Evolutionary conservation across 78 protist species (phyloP).

Genomic region (Dictyostelium firmibasis): DNA sequence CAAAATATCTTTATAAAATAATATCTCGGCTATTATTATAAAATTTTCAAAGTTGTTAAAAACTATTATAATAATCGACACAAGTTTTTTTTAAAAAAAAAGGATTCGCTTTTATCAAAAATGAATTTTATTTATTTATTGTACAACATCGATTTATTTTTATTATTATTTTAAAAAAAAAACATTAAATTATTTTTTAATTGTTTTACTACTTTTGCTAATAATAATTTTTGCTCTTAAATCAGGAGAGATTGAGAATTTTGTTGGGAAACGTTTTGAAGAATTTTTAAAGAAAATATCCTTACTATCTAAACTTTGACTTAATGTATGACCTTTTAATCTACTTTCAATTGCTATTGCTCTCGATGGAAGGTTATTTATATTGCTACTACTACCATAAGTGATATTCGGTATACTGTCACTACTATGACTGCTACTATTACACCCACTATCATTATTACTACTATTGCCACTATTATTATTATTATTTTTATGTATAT

Average conservation of each 20-base stretch:
- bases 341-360: not conserved
- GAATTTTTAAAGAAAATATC: not conserved
- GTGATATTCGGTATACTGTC: not conserved
- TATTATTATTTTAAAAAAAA: not conserved
- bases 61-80: too few species aligned
- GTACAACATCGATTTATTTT: not conserved
- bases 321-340: not conserved
- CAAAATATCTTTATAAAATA: too few species aligned
- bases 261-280: not conserved
- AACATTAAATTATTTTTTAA: not conserved
- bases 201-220: not conserved
- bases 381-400: not conserved
- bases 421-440: not conserved
- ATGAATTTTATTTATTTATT: not conserved
- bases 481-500: not conserved
- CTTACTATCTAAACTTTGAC: slow-evolving; percentile 4
- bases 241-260: not conserved
- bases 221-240: not conserved
- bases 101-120: too few species aligned
- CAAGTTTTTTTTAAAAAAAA: too few species aligned
- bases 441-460: not conserved
- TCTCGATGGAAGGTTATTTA: not conserved
- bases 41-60: too few species aligned
- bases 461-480: not conserved
- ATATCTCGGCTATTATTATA: too few species aligned